Percentiles rank a stretch among this genome's conserved stretches.
Conservation (phyloP, 2,329 filamentous ascomycete species). For the Colletotrichum sp. region DNA sequence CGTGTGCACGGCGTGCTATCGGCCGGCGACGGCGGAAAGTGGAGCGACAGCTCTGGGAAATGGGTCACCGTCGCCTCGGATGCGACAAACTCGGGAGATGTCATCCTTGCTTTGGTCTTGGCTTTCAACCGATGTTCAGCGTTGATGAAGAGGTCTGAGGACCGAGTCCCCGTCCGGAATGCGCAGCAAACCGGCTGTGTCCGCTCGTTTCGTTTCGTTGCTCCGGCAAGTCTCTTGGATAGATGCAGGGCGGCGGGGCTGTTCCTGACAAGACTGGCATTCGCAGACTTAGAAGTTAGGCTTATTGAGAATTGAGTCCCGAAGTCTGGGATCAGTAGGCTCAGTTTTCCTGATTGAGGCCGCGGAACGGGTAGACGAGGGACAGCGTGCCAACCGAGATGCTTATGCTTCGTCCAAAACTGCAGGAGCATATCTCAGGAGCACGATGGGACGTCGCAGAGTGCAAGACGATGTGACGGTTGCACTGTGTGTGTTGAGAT, state of each 20-base stretch:
- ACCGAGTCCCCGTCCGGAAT: constrained; percentile 2
- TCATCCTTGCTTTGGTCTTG: constrained; percentile 12
- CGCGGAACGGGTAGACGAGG: neutral
- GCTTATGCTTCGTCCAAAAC: neutral
- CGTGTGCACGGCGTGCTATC: neutral
- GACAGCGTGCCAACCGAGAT: neutral
- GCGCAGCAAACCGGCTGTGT: constrained; percentile 1
- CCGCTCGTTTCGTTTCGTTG: constrained; percentile 20
- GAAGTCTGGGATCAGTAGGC: neutral
- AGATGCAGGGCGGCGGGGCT: constrained; percentile 6
- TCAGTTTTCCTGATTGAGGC: neutral
- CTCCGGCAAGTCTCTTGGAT: neutral
- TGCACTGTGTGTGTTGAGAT: constrained; percentile 1
- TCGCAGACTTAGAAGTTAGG: neutral
- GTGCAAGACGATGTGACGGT: constrained; percentile 7
- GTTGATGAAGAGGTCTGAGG: constrained; percentile 15
- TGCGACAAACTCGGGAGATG: constrained; percentile 2
- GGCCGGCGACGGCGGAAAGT: neutral
- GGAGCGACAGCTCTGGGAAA: neutral
- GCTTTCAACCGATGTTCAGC: constrained; percentile 1
- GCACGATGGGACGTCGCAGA: neutral
- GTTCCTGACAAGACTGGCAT: neutral
- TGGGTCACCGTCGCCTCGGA: neutral
- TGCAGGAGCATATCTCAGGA: neutral
- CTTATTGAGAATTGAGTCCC: neutral